Conservation (phyloP, 2,329 filamentous ascomycete species). For the Hypoxylon sp. region DNA sequence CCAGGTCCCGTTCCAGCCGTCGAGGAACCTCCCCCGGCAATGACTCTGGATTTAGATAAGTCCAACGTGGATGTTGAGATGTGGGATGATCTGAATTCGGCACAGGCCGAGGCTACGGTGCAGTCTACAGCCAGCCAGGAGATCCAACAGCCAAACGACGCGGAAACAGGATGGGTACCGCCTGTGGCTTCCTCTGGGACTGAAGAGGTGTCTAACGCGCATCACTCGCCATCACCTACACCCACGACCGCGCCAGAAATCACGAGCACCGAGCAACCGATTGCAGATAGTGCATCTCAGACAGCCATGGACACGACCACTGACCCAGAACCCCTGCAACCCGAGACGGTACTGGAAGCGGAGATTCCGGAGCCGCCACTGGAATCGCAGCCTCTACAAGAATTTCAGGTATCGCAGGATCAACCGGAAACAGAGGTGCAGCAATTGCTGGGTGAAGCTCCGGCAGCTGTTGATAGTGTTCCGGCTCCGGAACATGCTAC, state of each 20-base stretch:
- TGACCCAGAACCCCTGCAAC: background rate
- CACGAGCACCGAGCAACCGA: background rate
- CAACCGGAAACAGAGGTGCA: background rate
- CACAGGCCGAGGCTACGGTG: background rate
- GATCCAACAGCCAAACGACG: background rate
- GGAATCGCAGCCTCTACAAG: slow-evolving; percentile 29
- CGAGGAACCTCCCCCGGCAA: background rate
- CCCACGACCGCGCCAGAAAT: background rate
- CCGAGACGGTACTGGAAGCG: background rate
- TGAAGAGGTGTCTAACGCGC: slow-evolving; percentile 2
- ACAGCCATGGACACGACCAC: background rate
- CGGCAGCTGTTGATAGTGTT: slow-evolving; percentile 31
- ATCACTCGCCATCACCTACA: slow-evolving; percentile 2
- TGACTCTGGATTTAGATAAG: background rate
- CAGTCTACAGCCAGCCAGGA: background rate
- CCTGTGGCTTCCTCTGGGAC: background rate
- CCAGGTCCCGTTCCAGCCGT: slow-evolving; percentile 9
- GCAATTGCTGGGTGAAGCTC: slow-evolving; percentile 6
- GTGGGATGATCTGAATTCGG: slow-evolving; percentile 15
- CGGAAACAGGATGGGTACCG: background rate
- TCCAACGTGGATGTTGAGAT: slow-evolving; percentile 23
- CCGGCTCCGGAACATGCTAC: slow-evolving; percentile 15
- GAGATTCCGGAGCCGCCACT: slow-evolving; percentile 1
- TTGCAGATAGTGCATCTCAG: background rate
- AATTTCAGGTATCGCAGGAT: background rate